Base-by-base conservation (phyloP, 2,329 filamentous ascomycete species). In the Apiospora phragmitis region DNA sequence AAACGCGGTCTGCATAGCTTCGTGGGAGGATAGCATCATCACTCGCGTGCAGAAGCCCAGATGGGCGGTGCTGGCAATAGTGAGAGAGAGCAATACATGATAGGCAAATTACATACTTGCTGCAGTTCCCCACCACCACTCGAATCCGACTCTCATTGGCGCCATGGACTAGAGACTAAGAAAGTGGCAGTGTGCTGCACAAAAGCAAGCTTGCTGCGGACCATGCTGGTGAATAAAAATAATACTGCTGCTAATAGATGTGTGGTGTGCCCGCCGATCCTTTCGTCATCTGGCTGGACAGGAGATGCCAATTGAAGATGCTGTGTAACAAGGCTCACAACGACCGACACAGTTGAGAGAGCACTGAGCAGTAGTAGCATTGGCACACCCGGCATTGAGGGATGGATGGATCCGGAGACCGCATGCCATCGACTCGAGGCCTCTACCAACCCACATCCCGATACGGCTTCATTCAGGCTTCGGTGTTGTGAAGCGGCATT, bases 231-330 rank as follows among this genome's bases (percentile, higher is more conserved):
- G 55, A 62, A 38, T 62, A 62, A 62, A 62, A 62, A 38, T 62
- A 62, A 62, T 62, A 14, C 55, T 62, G 51, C 51, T 35, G 51
- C 29, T 59, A 59, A 5, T 4, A 59, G 16, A 32, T 32, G 51
- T 14, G 51, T 59, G 55, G 18, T 38, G 32, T 62, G 55, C 12
- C 32, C 32, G 32, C 32, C 32, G 21, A 62, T 62, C 55, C 29
- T 62, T 62, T 12, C 55, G 55, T 38, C 55, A 38, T 62, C 55
- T 62, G 55, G 38, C 55, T 62, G 55, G 55, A 62, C 55, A 38
- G 55, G 55, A 21, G 4, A 38, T 62, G 21, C 32, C 55, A 38
- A 62, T 38, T 38, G 55, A n/a, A 38, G 32, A 62, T 38, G 55
- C 55, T n/a, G 51, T 59, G 51, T 35, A 35, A 38, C 32, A n/a